These are phyloP conservation scores for Murraya koenigii DNA, from an alignment of 345 rosid genomes.

Conservation along the genomic window DNA sequence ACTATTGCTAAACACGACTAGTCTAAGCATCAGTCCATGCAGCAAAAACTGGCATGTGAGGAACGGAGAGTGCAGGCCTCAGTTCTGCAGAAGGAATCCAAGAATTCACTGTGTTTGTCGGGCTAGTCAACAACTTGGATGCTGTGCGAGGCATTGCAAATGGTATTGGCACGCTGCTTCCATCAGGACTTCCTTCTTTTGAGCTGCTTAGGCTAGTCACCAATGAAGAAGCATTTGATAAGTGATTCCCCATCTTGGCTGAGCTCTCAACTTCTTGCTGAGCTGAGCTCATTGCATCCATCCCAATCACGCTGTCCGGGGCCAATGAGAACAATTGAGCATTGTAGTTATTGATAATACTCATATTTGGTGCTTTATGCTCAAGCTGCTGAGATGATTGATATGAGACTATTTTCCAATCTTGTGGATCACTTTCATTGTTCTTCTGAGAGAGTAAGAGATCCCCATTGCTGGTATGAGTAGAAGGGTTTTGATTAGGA, in stretches of 20 bases:
- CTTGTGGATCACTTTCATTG: constrained; percentile 19
- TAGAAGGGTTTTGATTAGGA: constrained; percentile 16
- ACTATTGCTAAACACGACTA: constrained; percentile 7
- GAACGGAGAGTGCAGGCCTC: constrained; percentile 49
- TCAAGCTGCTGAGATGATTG: constrained; percentile 41
- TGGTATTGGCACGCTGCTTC: constrained; percentile 41
- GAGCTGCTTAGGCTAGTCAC: constrained; percentile 56
- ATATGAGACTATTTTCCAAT: constrained; percentile 38
- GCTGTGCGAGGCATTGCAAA: constrained; percentile 51
- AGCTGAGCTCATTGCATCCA: constrained; percentile 10
- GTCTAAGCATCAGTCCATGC: constrained; percentile 77
- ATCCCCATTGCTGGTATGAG: constrained; percentile 22
- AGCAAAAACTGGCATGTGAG: constrained; percentile 78
- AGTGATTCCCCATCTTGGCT: constrained; percentile 32
- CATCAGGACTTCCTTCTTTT: constrained; percentile 59
- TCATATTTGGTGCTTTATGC: constrained; percentile 18
- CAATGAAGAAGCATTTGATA: constrained; percentile 51
- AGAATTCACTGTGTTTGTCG: constrained; percentile 36
- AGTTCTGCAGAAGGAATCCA: constrained; percentile 60
- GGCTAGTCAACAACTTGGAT: constrained; percentile 42
- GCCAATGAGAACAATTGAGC: constrained; percentile 33
- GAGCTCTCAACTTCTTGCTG: constrained; percentile 36
- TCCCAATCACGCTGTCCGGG: constrained; percentile 27
- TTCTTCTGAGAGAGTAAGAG: constrained; percentile 20
- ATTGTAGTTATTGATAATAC: constrained; percentile 22